Evolutionary conservation across 2,329 filamentous ascomycete genomes (phyloP), one percentile per base, ranked within the genome.

Genomic region (Fusarium cyanostomum): DNA sequence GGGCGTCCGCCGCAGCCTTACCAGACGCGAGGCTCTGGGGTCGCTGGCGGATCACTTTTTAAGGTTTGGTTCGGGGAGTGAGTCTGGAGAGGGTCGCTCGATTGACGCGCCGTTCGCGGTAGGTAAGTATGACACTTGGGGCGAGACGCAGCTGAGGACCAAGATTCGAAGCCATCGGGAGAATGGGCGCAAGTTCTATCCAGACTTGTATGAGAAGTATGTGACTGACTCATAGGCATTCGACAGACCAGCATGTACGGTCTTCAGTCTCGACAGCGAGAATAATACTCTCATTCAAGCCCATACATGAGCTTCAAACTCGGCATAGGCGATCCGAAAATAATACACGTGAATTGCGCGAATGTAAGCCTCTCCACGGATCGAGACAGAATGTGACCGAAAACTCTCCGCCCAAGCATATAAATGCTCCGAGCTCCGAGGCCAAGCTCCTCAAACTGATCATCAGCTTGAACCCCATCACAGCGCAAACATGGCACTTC

Each of bases 41-140:
- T 68, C 74, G 1, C 59, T 84, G 33, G 70, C 68, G 16, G 68
- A 57, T 11, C 77, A 82, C 57, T 82, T 83, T 57, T 46, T 51
- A 1, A n/a, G 5, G 5, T 59, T 67, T 49, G 56, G 43, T 3
- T 30, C 30, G 5, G 68, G 68, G 3, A 16, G 15, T 24, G 77
- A 79, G 60, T 76, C 76, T 4, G 72, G 69, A 0, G 77, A 79
- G 52, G 79, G 71, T 1, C 64, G 61, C 6, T 66, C 62, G 8
- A 75, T 85, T 39, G 82, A 84, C 57, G 83, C 82, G 30, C 74
- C 81, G 0, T 85, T 85, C 54, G 62, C 84, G 31, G 75, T 72
- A 11, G 82, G 81, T 1, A 77, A 74, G 34, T 85, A 84, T 56
- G 78, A 84, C 48, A 85, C 82, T 0, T 84, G 83, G 82, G 84